These are phyloP conservation scores for Oryza brachyantha DNA, from an alignment of 176 grass and related monocot species.

Conservation along the genomic window DNA sequence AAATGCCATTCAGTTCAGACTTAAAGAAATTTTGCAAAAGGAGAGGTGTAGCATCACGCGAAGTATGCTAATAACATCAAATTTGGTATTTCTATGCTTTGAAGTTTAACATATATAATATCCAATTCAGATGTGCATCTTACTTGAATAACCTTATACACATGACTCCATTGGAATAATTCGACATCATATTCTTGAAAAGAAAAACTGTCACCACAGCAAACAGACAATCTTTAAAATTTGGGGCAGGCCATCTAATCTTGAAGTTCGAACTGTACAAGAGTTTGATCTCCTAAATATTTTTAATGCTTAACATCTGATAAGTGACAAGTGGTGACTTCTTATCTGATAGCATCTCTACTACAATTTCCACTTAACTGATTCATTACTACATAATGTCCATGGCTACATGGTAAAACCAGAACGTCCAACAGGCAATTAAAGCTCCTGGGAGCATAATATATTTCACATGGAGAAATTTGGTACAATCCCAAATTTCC, in stretches of 20 bases:
- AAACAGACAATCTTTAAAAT: neutral
- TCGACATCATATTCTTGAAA: too few relatives aligned
- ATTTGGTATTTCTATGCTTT: neutral
- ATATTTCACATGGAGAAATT: too few relatives aligned
- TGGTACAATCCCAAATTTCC: too few relatives aligned
- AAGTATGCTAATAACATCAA: neutral
- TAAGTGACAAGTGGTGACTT: neutral
- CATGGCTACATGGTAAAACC: too few relatives aligned
- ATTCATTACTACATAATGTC: neutral
- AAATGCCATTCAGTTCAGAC: conserved; percentile 22
- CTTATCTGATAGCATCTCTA: neutral
- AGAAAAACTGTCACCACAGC: neutral
- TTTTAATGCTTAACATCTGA: neutral
- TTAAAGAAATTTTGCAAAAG: neutral
- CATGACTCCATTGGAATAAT: too few relatives aligned
- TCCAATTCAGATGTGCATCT: too few relatives aligned
- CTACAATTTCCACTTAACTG: neutral
- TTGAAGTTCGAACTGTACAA: neutral
- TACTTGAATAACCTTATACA: too few relatives aligned
- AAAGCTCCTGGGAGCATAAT: too few relatives aligned
- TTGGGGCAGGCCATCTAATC: neutral
- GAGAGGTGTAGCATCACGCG: too few relatives aligned
- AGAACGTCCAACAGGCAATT: too few relatives aligned
- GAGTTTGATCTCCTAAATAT: too few relatives aligned
- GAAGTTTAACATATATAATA: too few relatives aligned